Conservation (phyloP, 2,329 filamentous ascomycete species). For the Aspergillus intermedius region DNA sequence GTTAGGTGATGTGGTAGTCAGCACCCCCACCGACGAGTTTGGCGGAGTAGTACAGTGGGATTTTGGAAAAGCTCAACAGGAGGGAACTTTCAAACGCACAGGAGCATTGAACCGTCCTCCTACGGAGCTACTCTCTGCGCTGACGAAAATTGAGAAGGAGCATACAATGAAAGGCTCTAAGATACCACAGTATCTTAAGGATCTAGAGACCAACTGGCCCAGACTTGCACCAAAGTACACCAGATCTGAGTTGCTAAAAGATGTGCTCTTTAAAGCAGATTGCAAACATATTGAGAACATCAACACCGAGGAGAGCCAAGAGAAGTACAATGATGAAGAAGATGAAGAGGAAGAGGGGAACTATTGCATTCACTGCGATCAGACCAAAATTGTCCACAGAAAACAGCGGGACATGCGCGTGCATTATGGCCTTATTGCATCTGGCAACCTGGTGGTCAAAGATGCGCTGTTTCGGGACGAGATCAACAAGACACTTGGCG, state of each 20-base stretch:
- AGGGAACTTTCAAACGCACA: not conserved
- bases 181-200: not conserved
- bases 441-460: constrained; percentile 5
- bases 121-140: not conserved
- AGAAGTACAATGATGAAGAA: too few relatives aligned
- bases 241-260: not conserved
- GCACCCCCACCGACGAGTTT: constrained; percentile 6
- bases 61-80: constrained; percentile 12
- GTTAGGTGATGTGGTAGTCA: constrained; percentile 10
- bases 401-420: not conserved
- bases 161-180: not conserved
- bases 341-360: too few relatives aligned
- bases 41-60: constrained; percentile 19
- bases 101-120: not conserved
- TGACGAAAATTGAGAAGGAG: not conserved
- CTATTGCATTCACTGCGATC: not conserved
- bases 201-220: not conserved
- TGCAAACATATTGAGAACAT: not conserved
- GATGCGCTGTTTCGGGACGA: not conserved
- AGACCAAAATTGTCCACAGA: not conserved
- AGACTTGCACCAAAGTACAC: not conserved
- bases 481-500: not conserved
- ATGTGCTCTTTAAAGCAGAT: not conserved
- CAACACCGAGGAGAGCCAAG: not conserved
- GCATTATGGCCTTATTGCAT: constrained; percentile 10